Percentiles rank a stretch among this genome's conserved stretches.
phyloP scores from a whole-genome alignment of 495 filamentous ascomycete species.

The Daldinia childiae region DNA sequence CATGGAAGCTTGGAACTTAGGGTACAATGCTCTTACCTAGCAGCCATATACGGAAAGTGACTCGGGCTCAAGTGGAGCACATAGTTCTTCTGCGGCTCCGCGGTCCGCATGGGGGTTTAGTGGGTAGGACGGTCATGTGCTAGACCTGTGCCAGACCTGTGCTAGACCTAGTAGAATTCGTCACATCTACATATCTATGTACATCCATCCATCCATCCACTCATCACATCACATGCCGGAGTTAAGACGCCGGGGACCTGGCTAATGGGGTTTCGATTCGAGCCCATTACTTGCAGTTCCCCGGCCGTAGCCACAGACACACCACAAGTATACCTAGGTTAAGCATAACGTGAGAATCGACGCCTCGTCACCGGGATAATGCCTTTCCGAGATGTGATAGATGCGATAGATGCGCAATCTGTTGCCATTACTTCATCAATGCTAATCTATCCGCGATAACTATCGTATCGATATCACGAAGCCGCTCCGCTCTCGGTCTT shows the following conservation, averaged over 20 bases:
- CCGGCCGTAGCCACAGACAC: conserved; percentile 1
- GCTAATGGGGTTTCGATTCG: conserved; percentile 24
- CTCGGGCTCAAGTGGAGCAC: conserved; percentile 23
- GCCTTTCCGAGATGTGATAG: conserved; percentile 33
- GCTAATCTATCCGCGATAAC: conserved; percentile 22
- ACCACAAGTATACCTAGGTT: background rate
- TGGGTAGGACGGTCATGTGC: conserved; percentile 36
- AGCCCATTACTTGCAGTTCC: conserved; percentile 24
- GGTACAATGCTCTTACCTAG: conserved; percentile 8
- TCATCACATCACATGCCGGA: conserved; percentile 33
- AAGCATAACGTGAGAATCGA: conserved; percentile 24
- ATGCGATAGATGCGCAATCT: conserved; percentile 35
- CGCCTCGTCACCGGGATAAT: conserved; percentile 24
- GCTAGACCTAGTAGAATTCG: conserved; percentile 19
- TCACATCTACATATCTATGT: conserved; percentile 33
- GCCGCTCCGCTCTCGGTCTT: background rate
- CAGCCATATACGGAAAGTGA: conserved; percentile 23
- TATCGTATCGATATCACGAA: conserved; percentile 6
- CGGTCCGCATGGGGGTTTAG: conserved; percentile 28
- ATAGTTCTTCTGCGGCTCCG: conserved; percentile 30
- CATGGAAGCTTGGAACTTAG: background rate
- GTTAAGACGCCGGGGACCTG: conserved; percentile 22
- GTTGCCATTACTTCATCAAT: conserved; percentile 36
- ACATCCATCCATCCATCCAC: background rate
- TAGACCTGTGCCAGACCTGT: conserved; percentile 28